Conservation (phyloP, 1,139 yeast species). For the Candida tropicalis region DNA sequence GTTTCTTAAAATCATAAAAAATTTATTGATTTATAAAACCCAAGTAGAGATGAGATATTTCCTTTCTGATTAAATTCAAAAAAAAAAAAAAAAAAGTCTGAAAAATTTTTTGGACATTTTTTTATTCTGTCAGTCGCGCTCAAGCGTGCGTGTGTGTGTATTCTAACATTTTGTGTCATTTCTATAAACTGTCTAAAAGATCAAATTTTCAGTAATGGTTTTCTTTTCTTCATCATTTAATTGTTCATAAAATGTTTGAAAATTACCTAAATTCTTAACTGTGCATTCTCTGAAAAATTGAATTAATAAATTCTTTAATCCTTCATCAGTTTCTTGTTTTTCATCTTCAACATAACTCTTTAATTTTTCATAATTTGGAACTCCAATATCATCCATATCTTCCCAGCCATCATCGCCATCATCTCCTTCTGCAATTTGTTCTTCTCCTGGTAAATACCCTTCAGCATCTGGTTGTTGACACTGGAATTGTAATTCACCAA, state of each 20-base stretch:
- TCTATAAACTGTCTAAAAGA: slow-evolving; percentile 19
- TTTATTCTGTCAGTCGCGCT: too few species aligned
- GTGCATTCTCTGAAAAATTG: slow-evolving; percentile 70
- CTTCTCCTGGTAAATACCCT: slow-evolving; percentile 35
- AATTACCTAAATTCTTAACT: slow-evolving; percentile 52
- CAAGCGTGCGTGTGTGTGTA: not conserved
- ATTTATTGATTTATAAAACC: too few species aligned
- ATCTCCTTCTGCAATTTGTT: slow-evolving; percentile 33
- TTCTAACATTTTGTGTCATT: not conserved
- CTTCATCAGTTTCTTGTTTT: slow-evolving; percentile 43
- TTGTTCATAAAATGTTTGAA: slow-evolving; percentile 54
- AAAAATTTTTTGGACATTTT: slow-evolving; percentile 3
- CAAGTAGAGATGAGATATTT: not conserved
- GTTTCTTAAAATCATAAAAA: not conserved
- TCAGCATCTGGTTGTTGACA: slow-evolving; percentile 47
- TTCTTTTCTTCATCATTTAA: slow-evolving; percentile 62
- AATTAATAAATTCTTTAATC: slow-evolving; percentile 49
- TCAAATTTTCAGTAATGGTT: slow-evolving; percentile 49
- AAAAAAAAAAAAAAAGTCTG: not conserved
- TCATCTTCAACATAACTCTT: slow-evolving; percentile 55
- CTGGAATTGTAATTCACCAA: slow-evolving; percentile 70
- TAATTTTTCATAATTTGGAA: slow-evolving; percentile 60
- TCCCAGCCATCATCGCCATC: slow-evolving; percentile 77
- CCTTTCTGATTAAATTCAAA: not conserved
- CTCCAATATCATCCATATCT: slow-evolving; percentile 69